Base-by-base conservation (phyloP, 1,139 yeast species). In the Debaryomycetaceae sp. region DNA sequence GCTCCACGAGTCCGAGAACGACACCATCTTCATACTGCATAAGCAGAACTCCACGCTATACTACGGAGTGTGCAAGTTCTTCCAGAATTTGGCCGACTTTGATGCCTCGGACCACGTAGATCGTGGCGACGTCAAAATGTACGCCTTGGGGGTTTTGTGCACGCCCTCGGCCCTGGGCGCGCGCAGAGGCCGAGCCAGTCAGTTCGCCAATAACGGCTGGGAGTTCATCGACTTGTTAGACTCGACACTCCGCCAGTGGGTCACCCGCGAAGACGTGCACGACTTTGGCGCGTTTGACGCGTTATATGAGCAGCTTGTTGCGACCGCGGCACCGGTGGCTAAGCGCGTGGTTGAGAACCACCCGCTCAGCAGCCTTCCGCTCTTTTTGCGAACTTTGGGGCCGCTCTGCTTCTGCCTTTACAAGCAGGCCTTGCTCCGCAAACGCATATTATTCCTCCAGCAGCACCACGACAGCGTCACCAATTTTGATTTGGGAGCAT, bases 371-470 rank as follows among this genome's bases (percentile, higher is more conserved):
- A 58, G 68, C 8, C 52, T 79, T 12, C 65, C 72, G 3, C 51
- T 59, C 7, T 54, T 78, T 24, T 49, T 82, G 29, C 63, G 69
- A 24, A 50, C 56, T 5, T 59, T 83, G 35, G 96, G 96, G 0
- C 94, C 96, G 0, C 56, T 83, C 29, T 61, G 83, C 2, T 84
- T 83, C 46, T 73, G 73, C 16, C 52, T 83, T 4, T 85, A 84
- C 79, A 83, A 82, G 50, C 67, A 78, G 22, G 72, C 81, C 4
- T 53, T 88, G 21, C 50, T 83, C 18, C 61, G 93, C 14, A 72
- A 78, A 39, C 65, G 78, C 24, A 65, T 86, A 7, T 40, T 86
- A 8, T 53, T 86, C 4, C 68, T 82, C 41, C 49, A 25, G 53
- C 58, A 23, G 48, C 50, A 15, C 35, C 54, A 18, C 46, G 75